phyloP scores from a whole-genome alignment of 768 basidiomycete genomes.

The Russula sp. region DNA sequence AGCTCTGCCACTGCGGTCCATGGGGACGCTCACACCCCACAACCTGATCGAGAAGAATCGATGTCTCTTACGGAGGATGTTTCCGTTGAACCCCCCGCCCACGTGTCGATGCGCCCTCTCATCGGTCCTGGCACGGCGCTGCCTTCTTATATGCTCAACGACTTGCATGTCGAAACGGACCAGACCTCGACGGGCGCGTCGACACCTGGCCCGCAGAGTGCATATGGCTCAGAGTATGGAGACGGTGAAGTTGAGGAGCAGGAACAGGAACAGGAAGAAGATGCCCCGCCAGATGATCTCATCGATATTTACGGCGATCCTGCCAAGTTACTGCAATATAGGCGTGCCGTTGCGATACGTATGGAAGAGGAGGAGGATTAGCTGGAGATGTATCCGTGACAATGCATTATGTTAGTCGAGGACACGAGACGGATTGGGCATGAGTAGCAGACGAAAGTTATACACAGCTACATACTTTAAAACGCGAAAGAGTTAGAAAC shows the following conservation, averaged over 20 bases:
- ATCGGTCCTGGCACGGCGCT: constrained; percentile 7
- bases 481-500: not conserved
- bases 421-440: constrained; percentile 11
- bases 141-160: constrained; percentile 18
- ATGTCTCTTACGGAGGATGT: constrained; percentile 11
- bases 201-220: constrained; percentile 20
- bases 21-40: constrained; percentile 7
- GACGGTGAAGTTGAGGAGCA: constrained; percentile 13
- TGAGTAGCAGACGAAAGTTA: not conserved
- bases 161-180: constrained; percentile 12
- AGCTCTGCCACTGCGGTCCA: not conserved
- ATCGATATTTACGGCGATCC: constrained; percentile 18
- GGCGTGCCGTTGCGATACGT: constrained; percentile 17
- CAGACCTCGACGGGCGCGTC: constrained; percentile 24
- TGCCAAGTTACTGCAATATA: constrained; percentile 16
- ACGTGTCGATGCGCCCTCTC: constrained; percentile 10
- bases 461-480: not conserved
- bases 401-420: not conserved
- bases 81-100: not conserved
- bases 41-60: constrained; percentile 14
- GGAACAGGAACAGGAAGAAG: constrained; percentile 22
- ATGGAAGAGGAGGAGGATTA: constrained; percentile 24
- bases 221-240: constrained; percentile 20
- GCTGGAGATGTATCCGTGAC: not conserved
- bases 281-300: constrained; percentile 9